Base-by-base conservation (phyloP, 805 yeast genomes). In the Candida ascalaphidarum region DNA sequence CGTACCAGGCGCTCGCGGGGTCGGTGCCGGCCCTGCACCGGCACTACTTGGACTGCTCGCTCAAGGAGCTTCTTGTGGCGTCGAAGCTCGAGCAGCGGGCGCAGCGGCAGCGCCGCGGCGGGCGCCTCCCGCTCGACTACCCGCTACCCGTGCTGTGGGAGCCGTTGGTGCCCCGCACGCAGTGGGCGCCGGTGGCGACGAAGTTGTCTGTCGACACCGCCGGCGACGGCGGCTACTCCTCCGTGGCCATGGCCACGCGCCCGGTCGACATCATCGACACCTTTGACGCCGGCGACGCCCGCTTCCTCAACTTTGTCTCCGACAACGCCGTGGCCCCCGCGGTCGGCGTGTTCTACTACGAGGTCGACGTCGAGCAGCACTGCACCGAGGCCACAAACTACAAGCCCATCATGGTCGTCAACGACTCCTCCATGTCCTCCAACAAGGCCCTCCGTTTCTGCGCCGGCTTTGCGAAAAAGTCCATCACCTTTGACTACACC, bases 341-440 rank as follows among this genome's bases (percentile, higher is more conserved):
- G 3, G 43, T 54, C 3, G 68, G 69, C 2, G 35, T 63, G 1
- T 63, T 46, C 37, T 63, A 63, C 35, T 63, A 61, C 35, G 69
- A 63, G 34, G 51, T 58, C 4, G 55, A 52, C 30, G 44, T 61
- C 9, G 46, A 40, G 26, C 69, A 63, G 37, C 48, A 44, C 11
- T 43, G 52, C 17, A 49, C 63, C 3, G 42, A 36, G n/a, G 44
- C 55, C 9, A 50, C 64, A 1, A 43, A 44, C 21, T 44, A 38
- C 36, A 46, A 43, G 17, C 59, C 65, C 3, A 39, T 62, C 4
- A 46, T 61, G 8, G 44, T 50, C 10, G 46, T 55, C 26, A 49
- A 49, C 28, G 67, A 61, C 35, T 36, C 46, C 10, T 46, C 63
- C 1, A 36, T 60, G 2, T 54, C 63, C 7, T 45, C 59, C 0